phyloP scores from a whole-genome alignment of 495 filamentous ascomycete species.

The Aspergillus diversus region DNA sequence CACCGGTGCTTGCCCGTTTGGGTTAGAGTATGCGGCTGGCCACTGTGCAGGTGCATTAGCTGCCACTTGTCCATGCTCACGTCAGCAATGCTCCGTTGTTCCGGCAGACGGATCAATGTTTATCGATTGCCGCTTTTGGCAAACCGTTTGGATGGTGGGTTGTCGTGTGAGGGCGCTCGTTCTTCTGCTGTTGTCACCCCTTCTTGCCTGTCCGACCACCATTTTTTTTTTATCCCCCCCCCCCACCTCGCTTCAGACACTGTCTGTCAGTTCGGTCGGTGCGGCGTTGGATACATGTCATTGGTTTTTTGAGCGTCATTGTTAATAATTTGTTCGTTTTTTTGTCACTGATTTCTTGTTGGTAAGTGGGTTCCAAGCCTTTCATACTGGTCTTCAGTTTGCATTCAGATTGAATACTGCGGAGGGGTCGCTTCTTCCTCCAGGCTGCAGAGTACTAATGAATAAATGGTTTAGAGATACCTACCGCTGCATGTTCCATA shows the following conservation, averaged over 20 bases:
- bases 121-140: constrained; percentile 48
- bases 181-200: constrained; percentile 15
- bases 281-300: constrained; percentile 39
- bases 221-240: constrained; percentile 23
- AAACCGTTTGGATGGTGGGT: constrained; percentile 39
- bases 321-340: constrained; percentile 18
- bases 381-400: not conserved
- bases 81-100: constrained; percentile 34
- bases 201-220: constrained; percentile 10
- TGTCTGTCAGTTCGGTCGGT: constrained; percentile 27
- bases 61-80: constrained; percentile 28
- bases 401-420: not conserved
- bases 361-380: constrained; percentile 20
- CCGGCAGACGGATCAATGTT: constrained; percentile 38
- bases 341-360: constrained; percentile 23
- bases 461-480: constrained; percentile 2
- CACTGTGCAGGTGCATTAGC: constrained; percentile 11
- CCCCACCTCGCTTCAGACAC: constrained; percentile 24
- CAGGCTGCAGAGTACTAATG: not conserved
- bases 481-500: constrained; percentile 19
- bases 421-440: not conserved
- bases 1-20: constrained; percentile 4
- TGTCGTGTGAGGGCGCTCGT: constrained; percentile 29
- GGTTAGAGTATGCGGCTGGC: constrained; percentile 1
- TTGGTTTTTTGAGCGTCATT: constrained; percentile 35